Percentiles rank a stretch among this genome's conserved stretches.
phyloP scores from a whole-genome alignment of 495 filamentous ascomycete species.

The Tuber borchii region DNA sequence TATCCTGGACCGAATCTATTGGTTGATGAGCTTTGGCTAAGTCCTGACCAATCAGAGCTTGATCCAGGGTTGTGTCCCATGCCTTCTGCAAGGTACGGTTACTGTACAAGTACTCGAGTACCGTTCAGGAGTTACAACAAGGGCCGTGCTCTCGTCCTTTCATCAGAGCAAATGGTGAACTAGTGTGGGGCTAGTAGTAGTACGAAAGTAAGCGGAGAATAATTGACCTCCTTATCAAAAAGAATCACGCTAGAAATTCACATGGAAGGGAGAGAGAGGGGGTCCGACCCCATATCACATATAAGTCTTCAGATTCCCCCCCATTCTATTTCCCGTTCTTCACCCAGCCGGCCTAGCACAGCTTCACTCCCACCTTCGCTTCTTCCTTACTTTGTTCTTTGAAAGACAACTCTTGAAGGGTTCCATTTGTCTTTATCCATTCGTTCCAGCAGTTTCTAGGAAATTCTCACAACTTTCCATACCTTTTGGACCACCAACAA shows the following conservation, averaged over 20 bases:
- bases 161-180: background rate
- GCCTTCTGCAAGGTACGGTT: background rate
- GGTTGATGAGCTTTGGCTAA: background rate
- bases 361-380: slow-evolving; percentile 10
- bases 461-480: slow-evolving; percentile 21
- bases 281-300: background rate
- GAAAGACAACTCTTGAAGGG: slow-evolving; percentile 29
- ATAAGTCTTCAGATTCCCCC: background rate
- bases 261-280: background rate
- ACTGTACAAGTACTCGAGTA: background rate
- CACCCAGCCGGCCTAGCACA: slow-evolving; percentile 13
- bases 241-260: background rate
- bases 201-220: background rate
- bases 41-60: background rate
- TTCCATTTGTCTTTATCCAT: slow-evolving; percentile 10
- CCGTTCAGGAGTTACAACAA: background rate
- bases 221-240: background rate
- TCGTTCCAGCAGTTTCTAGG: slow-evolving; percentile 5
- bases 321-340: slow-evolving; percentile 8
- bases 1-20: background rate
- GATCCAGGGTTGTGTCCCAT: background rate
- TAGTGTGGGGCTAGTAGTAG: background rate
- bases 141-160: background rate
- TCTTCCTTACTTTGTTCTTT: slow-evolving; percentile 12
- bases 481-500: background rate